Evolutionary conservation across 257 asterid genomes (phyloP), one percentile per base, ranked within the genome.

Genomic region (Solanum rostratum): DNA sequence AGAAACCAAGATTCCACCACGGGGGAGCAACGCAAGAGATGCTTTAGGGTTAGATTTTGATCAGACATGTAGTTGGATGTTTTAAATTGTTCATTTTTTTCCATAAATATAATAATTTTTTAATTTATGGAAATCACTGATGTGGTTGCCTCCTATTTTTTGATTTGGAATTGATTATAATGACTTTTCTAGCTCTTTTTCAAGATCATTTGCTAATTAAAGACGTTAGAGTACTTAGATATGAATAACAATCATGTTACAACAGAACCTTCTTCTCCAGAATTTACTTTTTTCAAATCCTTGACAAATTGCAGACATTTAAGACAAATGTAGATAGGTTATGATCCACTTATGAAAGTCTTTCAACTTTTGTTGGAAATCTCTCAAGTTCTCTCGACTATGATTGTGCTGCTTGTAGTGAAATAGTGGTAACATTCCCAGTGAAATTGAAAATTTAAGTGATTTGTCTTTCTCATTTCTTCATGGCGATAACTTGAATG

Each of bases 401-500:
- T 1, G 13, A 86, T 1, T 0, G 1, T 1, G 86, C 84, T 3
- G 0, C 0, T 10, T 13, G 1, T 1, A 15, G 80, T 37, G 19
- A 37, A 46, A 63, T 15, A 43, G 22, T 10, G 92, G 92, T 6
- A 49, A 1, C 11, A 86, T 90, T 54, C 89, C 94, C 3, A 2
- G 39, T n/a, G 84, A 74, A 62, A 82, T 91, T 9, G 89, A 92
- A 7, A 88, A 87, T 66, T 83, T 87, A 71, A 83, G 85, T 49
- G 65, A 60, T 20, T 76, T 82, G 52, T 4, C 43, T 0, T 1
- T 3, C 1, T n/a, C 85, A 22, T 6, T 16, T 0, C 19, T 85
- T 0, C 39, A 33, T 33, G 39, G 39, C 39, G 6, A 33, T 33
- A 33, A 33, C 6, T 33, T 33, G 39, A 33, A 20, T 49, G 85